phyloP scores from a whole-genome alignment of 225 moss, liverwort and hornwort species.

The Polytrichum commune region DNA sequence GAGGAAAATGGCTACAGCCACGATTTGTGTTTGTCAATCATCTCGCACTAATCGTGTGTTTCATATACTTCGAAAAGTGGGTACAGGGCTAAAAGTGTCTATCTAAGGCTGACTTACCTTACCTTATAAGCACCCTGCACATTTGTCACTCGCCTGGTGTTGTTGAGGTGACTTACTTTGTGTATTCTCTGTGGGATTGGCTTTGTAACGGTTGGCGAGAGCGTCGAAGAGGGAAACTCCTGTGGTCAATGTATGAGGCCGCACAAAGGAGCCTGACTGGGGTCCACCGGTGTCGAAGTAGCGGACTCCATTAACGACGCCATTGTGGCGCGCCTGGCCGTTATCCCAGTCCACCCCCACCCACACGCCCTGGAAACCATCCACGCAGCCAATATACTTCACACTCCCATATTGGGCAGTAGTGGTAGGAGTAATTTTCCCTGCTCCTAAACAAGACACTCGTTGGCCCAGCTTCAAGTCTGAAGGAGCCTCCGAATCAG shows the following conservation, averaged over 20 bases:
- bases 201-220: slow-evolving; percentile 45
- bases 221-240: slow-evolving; percentile 58
- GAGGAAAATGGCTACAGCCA: too few relatives aligned
- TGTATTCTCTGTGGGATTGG: slow-evolving; percentile 27
- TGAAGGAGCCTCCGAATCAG: neutral
- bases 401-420: slow-evolving; percentile 45
- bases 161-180: neutral
- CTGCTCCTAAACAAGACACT: slow-evolving; percentile 34
- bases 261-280: slow-evolving; percentile 56
- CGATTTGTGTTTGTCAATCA: too few relatives aligned
- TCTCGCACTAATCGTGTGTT: too few relatives aligned
- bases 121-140: neutral
- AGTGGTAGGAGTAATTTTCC: slow-evolving; percentile 6
- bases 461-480: slow-evolving; percentile 38
- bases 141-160: neutral
- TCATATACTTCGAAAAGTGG: too few relatives aligned
- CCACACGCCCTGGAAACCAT: slow-evolving; percentile 65
- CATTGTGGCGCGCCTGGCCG: slow-evolving; percentile 62
- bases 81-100: too few relatives aligned
- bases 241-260: slow-evolving; percentile 30
- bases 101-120: neutral
- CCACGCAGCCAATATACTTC: slow-evolving; percentile 49
- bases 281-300: slow-evolving; percentile 55
- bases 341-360: slow-evolving; percentile 78
- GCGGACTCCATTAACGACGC: slow-evolving; percentile 55